Evolutionary conservation across 2,329 filamentous ascomycete genomes (phyloP), one percentile per base, ranked within the genome.

Genomic region (Blumeria graminis): DNA sequence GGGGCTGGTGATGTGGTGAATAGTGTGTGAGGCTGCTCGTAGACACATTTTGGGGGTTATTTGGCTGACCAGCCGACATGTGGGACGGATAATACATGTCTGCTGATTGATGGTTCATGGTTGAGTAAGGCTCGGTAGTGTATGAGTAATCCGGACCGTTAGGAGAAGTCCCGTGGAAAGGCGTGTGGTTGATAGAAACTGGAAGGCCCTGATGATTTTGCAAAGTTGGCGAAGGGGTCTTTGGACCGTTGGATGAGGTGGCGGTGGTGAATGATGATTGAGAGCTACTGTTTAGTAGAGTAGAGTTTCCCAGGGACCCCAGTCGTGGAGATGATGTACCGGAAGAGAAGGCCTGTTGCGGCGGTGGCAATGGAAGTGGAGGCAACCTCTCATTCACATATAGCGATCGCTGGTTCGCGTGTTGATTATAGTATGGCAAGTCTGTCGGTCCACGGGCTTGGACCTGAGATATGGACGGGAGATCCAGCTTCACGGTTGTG

Each of bases 401-500:
- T 70, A 80, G 72, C 67, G 79, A 70, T 65, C 76, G 73, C 68
- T 82, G 77, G 62, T 73, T 69, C 67, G 78, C 76, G 71, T 82
- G 76, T 67, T 76, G 72, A 71, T 80, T 81, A 71, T 82, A 84
- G 71, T 80, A 86, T 69, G 74, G 69, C 65, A 76, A 74, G 71
- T 89, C 82, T 71, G 77, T 76, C 68, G 76, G 76, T 74, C 82
- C 82, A 79, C 84, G 82, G 77, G 81, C 79, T 72, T 86, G 82
- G 74, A 85, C 79, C 74, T 86, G 81, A 68, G 84, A 84, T 68
- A 88, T 84, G 72, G 85, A 85, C 73, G 86, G 84, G 71, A 89
- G 81, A 85, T 89, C 86, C 86, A 93, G 86, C 76, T 89, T 92
- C 82, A 79, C 86, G 85, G 80, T 83, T 72, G 79, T 58, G 59